phyloP scores from a whole-genome alignment of 805 yeast genomes.

The Wickerhamomyces tratensis region DNA sequence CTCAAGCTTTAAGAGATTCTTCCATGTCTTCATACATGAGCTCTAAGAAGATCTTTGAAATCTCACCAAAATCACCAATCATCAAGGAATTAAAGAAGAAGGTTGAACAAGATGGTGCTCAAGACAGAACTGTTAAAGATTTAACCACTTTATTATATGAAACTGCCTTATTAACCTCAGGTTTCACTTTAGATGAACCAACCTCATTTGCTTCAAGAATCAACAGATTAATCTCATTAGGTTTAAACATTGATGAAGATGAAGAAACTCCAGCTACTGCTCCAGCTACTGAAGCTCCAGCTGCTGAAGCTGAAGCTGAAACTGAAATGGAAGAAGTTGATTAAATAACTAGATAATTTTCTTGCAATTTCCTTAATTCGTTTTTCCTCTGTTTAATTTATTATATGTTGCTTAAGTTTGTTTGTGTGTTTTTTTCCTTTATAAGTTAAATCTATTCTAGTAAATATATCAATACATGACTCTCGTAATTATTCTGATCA shows the following conservation, averaged over 20 bases:
- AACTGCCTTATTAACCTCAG: conserved; percentile 97
- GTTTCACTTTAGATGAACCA: conserved; percentile 99
- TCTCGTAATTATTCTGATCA: too few species aligned
- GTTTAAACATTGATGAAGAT: conserved; percentile 95
- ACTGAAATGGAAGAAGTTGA: conserved; percentile 99
- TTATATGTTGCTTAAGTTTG: background rate
- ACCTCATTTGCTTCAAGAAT: conserved; percentile 94
- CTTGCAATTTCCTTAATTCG: background rate
- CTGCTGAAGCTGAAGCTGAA: conserved; percentile 68
- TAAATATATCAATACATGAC: too few species aligned
- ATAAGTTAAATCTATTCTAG: too few species aligned
- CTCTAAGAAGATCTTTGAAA: conserved; percentile 98
- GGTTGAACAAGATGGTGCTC: conserved; percentile 96
- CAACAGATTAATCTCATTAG: conserved; percentile 95
- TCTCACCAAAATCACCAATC: conserved; percentile 93
- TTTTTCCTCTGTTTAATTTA: background rate
- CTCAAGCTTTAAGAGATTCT: conserved; percentile 98
- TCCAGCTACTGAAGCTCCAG: conserved; percentile 36
- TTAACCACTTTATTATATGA: conserved; percentile 93
- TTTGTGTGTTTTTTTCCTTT: too few species aligned
- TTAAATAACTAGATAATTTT: conserved; percentile 27
- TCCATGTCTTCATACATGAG: conserved; percentile 99
- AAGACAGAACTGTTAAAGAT: conserved; percentile 97
- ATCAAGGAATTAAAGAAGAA: conserved; percentile 92
- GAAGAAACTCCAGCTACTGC: conserved; percentile 39